Base-by-base conservation (phyloP, 768 basidiomycete genomes). In the Boletus reticulatus region DNA sequence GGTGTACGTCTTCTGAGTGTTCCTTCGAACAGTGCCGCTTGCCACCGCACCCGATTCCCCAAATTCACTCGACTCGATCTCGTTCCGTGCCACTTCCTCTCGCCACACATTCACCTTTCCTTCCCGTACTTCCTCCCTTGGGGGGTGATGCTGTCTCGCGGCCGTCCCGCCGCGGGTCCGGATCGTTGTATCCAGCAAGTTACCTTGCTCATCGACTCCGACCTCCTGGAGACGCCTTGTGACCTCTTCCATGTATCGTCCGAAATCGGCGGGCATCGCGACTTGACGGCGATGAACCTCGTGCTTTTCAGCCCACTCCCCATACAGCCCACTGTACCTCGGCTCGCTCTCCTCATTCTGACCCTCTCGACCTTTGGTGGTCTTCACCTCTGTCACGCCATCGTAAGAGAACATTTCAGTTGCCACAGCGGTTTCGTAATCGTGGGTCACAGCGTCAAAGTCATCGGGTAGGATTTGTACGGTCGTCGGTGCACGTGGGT, bases 51-150 rank as follows among this genome's bases (percentile, higher is more conserved):
- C 22, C 20, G 62, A 52, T 29, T 50, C 66, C 41, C 68, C 69
- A 29, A 63, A 62, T 24, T 70, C 70, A 38, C 59, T 56, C 43
- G 32, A 37, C 41, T n/a, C 52, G 22, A 51, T 46, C 32, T 64
- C 70, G 50, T 78, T 75, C 50, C 73, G 67, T 5, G 78, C 77
- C 0, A 81, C 79, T 43, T 80, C 78, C 61, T 84, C 80, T 34
- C 82, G 71, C 84, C 84, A 86, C 10, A 75, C 76, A 22, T 74
- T 78, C 51, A 86, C 78, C 45, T 80, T 81, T 6, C 59, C 59
- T 22, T 54, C 67, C 16, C 48, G 57, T 19, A 39, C 64, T 12
- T 49, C 53, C 53, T 59, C 55, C 67, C 59, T 52, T 59, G 32
- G 55, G 3, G 53, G 38, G 24, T 55, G 56, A 27, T 57, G 24